A percentile compares a stretch with the other conserved stretches of the same genome.
These are phyloP conservation scores for Phialemoniopsis sp. DNA, from an alignment of 2,329 filamentous ascomycete genomes.

Conservation along the genomic window DNA sequence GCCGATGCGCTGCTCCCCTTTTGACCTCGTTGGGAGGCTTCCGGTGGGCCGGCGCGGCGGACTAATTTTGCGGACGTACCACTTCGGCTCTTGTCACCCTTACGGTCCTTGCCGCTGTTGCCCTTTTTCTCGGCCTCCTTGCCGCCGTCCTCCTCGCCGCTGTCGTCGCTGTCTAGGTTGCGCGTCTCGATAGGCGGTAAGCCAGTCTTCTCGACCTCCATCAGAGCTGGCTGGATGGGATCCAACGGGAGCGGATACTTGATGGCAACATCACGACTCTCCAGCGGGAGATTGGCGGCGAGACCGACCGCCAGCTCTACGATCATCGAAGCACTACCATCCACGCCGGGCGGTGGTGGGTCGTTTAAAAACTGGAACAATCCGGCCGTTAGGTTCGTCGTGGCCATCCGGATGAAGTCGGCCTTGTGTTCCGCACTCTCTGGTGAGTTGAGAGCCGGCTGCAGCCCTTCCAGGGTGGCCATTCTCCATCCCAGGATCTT, in stretches of 20 bases:
- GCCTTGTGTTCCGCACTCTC: slow-evolving; percentile 63
- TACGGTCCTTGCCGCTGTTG: slow-evolving; percentile 35
- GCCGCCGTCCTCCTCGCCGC: slow-evolving; percentile 30
- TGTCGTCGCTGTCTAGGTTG: slow-evolving; percentile 30
- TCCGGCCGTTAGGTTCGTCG: slow-evolving; percentile 62
- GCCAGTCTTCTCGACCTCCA: slow-evolving; percentile 78
- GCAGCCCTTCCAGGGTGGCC: slow-evolving; percentile 87
- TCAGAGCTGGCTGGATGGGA: slow-evolving; percentile 64
- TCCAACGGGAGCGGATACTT: slow-evolving; percentile 80
- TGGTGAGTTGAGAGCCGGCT: slow-evolving; percentile 61
- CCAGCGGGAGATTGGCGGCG: slow-evolving; percentile 78
- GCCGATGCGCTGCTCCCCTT: slow-evolving; percentile 10
- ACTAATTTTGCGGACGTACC: too few relatives aligned
- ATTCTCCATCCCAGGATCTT: slow-evolving; percentile 93
- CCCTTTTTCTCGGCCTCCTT: slow-evolving; percentile 28
- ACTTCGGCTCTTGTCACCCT: slow-evolving; percentile 13
- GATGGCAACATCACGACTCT: slow-evolving; percentile 86
- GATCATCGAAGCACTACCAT: slow-evolving; percentile 87
- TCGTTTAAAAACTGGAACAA: slow-evolving; percentile 72
- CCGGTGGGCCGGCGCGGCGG: too few relatives aligned
- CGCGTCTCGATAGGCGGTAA: slow-evolving; percentile 56
- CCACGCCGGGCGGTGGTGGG: slow-evolving; percentile 75
- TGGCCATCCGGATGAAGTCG: slow-evolving; percentile 66
- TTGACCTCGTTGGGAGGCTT: too few relatives aligned
- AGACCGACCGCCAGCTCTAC: slow-evolving; percentile 86